Conservation (phyloP, 1,284 basidiomycete genomes). For the Ustilago shanxiensis region DNA sequence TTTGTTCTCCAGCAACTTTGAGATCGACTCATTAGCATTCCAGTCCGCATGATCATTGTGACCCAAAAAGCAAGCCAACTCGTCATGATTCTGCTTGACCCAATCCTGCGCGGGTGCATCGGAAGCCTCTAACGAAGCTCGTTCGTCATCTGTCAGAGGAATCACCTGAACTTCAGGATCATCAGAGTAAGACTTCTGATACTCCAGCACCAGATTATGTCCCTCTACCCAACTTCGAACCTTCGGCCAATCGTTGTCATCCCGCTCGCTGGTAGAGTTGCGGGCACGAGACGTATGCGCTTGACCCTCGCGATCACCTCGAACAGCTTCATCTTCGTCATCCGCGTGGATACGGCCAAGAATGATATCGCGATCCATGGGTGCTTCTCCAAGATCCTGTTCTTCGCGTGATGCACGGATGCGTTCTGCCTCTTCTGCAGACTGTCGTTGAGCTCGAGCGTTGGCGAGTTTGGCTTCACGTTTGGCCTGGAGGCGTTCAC, state of each 20-base stretch:
- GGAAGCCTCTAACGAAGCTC: constrained; percentile 36
- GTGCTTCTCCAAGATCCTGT: constrained; percentile 56
- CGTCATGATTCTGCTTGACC: constrained; percentile 52
- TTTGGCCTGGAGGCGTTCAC: constrained; percentile 33
- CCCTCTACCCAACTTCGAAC: constrained; percentile 67
- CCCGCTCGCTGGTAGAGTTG: constrained; percentile 11
- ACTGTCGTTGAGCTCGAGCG: constrained; percentile 24
- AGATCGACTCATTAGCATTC: constrained; percentile 46
- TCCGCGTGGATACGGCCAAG: constrained; percentile 32
- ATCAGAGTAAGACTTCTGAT: constrained; percentile 52
- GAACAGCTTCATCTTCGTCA: constrained; percentile 49
- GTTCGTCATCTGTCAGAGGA: constrained; percentile 55
- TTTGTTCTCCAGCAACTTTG: constrained; percentile 46
- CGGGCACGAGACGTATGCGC: constrained; percentile 8
- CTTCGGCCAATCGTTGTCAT: constrained; percentile 50
- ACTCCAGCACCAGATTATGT: constrained; percentile 63
- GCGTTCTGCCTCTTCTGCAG: constrained; percentile 22
- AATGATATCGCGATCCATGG: constrained; percentile 56
- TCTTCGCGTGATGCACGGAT: constrained; percentile 34
- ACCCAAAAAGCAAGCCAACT: constrained; percentile 50
- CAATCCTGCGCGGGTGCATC: constrained; percentile 59
- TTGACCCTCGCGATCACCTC: constrained; percentile 44
- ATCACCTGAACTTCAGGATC: constrained; percentile 64
- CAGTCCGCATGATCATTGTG: constrained; percentile 47
- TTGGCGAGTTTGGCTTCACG: constrained; percentile 22